These are phyloP conservation scores for Dryadomyces sulphureus DNA, from an alignment of 2,329 filamentous ascomycete species.

Conservation along the genomic window DNA sequence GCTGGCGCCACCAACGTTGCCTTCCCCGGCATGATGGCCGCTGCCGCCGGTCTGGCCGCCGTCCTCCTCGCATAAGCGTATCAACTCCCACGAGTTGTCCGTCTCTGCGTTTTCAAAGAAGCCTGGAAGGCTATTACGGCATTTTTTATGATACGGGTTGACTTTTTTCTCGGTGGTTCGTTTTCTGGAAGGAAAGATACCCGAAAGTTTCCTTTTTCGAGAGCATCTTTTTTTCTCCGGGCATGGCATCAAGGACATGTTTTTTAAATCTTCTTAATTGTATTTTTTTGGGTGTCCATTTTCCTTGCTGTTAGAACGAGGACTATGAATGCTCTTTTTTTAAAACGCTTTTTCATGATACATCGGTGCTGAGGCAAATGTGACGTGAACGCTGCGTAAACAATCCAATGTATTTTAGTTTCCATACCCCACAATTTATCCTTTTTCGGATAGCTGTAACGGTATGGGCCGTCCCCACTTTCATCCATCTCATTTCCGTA, in stretches of 20 bases:
- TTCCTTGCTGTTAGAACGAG: constrained; percentile 4
- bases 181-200: background rate
- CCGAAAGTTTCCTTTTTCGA: background rate
- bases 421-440: too few relatives aligned
- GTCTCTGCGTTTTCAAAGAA: constrained; percentile 18
- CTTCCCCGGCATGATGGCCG: constrained; percentile 39
- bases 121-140: constrained; percentile 24
- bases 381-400: background rate
- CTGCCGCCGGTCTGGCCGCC: constrained; percentile 37
- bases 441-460: too few relatives aligned
- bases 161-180: background rate
- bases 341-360: constrained; percentile 1
- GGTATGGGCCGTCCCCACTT: too few relatives aligned
- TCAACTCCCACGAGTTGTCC: constrained; percentile 6
- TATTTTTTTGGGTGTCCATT: constrained; percentile 13
- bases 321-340: constrained; percentile 8
- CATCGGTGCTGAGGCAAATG: background rate
- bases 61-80: constrained; percentile 36
- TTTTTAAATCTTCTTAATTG: constrained; percentile 34
- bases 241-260: constrained; percentile 18
- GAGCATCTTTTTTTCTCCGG: constrained; percentile 1
- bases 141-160: constrained; percentile 6
- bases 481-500: too few relatives aligned
- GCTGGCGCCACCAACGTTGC: constrained; percentile 38
- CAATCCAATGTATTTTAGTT: background rate